Conservation (phyloP, 176 grass and related monocot species). For the Thalia dealbata region DNA sequence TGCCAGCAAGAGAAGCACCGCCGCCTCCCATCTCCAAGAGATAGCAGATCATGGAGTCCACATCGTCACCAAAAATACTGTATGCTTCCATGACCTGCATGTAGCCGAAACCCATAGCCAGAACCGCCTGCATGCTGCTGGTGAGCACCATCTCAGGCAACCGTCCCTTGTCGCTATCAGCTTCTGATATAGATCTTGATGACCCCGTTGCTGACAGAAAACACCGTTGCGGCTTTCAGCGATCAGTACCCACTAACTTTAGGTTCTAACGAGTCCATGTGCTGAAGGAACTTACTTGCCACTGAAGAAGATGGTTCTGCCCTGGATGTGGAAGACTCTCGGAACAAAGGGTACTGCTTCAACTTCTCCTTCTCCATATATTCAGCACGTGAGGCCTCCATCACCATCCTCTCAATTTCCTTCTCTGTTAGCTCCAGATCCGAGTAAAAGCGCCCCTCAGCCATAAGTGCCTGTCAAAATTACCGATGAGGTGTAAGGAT, state of each 20-base stretch:
- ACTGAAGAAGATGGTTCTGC: slow-evolving; percentile 91
- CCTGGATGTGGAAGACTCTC: slow-evolving; percentile 64
- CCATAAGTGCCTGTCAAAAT: slow-evolving; percentile 62
- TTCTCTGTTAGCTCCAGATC: slow-evolving; percentile 95
- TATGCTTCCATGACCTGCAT: slow-evolving; percentile 84
- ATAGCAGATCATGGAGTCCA: slow-evolving; percentile 98
- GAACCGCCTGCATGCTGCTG: slow-evolving; percentile 62
- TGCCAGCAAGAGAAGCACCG: slow-evolving; percentile 34
- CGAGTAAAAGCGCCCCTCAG: slow-evolving; percentile 84
- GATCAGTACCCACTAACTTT: neutral
- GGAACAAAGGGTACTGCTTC: slow-evolving; percentile 50
- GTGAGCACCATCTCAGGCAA: slow-evolving; percentile 56
- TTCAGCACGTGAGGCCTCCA: slow-evolving; percentile 87
- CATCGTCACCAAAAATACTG: slow-evolving; percentile 86
- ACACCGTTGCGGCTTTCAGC: neutral
- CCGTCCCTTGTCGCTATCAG: slow-evolving; percentile 22
- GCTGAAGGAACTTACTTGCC: slow-evolving; percentile 28
- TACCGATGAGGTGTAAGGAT: neutral
- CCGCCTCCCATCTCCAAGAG: slow-evolving; percentile 62
- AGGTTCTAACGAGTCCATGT: neutral
- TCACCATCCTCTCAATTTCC: slow-evolving; percentile 98
- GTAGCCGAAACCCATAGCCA: slow-evolving; percentile 96
- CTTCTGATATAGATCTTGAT: slow-evolving; percentile 29
- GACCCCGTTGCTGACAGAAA: slow-evolving; percentile 54
- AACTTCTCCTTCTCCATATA: slow-evolving; percentile 45